These are phyloP conservation scores for Bacidia gigantensis DNA, from an alignment of 495 filamentous ascomycete genomes.

Conservation along the genomic window DNA sequence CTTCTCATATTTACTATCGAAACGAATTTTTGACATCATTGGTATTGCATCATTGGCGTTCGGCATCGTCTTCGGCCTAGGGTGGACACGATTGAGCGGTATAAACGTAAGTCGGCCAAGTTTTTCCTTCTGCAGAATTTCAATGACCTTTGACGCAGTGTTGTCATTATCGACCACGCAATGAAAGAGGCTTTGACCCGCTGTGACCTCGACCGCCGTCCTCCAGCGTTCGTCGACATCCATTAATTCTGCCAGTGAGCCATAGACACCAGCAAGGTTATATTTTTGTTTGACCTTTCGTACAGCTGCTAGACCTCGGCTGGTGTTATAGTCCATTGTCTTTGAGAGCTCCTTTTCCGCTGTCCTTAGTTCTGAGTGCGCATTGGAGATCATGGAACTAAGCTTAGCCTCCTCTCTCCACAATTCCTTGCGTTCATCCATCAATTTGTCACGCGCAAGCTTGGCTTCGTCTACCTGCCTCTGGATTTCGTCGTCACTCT, in stretches of 20 bases:
- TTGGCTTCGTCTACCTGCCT: constrained; percentile 65
- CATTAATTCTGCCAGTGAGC: constrained; percentile 82
- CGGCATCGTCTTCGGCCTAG: constrained; percentile 58
- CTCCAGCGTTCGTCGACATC: constrained; percentile 74
- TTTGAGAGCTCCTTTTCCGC: constrained; percentile 65
- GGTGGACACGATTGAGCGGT: constrained; percentile 68
- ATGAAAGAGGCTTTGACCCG: constrained; percentile 86
- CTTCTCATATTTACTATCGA: constrained; percentile 58
- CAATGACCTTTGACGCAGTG: constrained; percentile 68
- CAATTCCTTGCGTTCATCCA: constrained; percentile 81
- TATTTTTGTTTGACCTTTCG: constrained; percentile 62
- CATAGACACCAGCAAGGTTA: constrained; percentile 77
- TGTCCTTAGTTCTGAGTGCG: constrained; percentile 54
- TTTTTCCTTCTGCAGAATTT: constrained; percentile 62
- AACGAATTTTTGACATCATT: constrained; percentile 75
- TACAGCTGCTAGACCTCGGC: constrained; percentile 69
- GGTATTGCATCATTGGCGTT: constrained; percentile 75
- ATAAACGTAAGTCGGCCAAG: constrained; percentile 91
- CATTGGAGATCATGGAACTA: constrained; percentile 59
- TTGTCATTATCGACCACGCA: constrained; percentile 90
- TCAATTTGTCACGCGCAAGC: constrained; percentile 62
- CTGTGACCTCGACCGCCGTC: constrained; percentile 82
- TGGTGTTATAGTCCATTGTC: constrained; percentile 80
- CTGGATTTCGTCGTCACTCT: constrained; percentile 52
- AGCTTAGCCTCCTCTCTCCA: constrained; percentile 85